phyloP scores from a whole-genome alignment of 2,329 filamentous ascomycete species.

The Incumbomyces lentus region DNA sequence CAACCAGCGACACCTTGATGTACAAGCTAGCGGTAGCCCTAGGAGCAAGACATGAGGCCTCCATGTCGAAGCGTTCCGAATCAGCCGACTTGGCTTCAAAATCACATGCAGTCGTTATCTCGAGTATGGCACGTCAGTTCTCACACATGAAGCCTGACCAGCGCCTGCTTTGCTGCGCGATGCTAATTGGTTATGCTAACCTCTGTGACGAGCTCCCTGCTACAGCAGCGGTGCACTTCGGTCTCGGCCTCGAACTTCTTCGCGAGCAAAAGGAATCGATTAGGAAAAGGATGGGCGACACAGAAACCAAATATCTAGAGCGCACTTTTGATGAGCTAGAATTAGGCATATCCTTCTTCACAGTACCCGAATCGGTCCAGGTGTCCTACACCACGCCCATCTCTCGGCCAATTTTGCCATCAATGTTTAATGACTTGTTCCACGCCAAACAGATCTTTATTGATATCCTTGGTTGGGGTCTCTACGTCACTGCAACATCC shows the following conservation, averaged over 20 bases:
- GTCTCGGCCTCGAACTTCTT: not conserved
- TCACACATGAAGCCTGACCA: not conserved
- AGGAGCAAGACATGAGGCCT: not conserved
- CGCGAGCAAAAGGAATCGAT: not conserved
- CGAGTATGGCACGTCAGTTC: not conserved
- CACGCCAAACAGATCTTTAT: not conserved
- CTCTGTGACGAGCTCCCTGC: constrained; percentile 3
- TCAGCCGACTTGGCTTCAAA: not conserved
- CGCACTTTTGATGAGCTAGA: constrained; percentile 1
- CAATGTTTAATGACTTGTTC: not conserved
- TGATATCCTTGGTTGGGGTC: not conserved
- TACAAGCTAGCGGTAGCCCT: constrained; percentile 1
- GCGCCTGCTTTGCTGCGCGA: not conserved
- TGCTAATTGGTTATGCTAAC: constrained; percentile 1
- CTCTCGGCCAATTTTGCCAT: not conserved
- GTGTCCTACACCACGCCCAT: not conserved
- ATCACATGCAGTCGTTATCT: not conserved
- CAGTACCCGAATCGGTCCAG: not conserved
- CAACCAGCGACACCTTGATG: not conserved
- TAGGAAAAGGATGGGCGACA: not conserved
- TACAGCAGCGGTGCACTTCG: not conserved
- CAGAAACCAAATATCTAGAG: not conserved
- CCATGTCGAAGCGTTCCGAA: not conserved
- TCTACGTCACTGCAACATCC: not conserved
- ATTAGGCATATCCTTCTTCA: not conserved